phyloP scores from a whole-genome alignment of 2,329 filamentous ascomycete genomes.

The Escovopsis sp. region DNA sequence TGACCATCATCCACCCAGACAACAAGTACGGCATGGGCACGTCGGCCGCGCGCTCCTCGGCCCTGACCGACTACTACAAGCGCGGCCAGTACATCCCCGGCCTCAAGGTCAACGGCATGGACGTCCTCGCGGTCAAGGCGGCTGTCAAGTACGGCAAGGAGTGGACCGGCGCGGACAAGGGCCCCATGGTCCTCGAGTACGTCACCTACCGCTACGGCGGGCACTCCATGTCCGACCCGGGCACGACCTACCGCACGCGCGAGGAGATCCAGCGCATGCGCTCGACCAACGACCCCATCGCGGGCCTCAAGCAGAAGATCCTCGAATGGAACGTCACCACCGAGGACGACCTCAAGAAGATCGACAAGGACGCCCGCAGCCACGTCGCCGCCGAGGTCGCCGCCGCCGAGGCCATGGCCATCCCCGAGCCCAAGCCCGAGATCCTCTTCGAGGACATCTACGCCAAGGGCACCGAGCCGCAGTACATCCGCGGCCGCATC shows the following conservation, averaged over 20 bases:
- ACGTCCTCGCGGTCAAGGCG: constrained; percentile 93
- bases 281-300: constrained; percentile 95
- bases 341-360: constrained; percentile 89
- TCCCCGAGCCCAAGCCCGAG: constrained; percentile 62
- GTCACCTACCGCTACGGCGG: constrained; percentile 99
- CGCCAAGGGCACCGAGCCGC: constrained; percentile 72
- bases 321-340: constrained; percentile 84
- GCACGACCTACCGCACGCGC: constrained; percentile 96
- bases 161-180: constrained; percentile 69
- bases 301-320: constrained; percentile 94
- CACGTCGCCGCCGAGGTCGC: constrained; percentile 84
- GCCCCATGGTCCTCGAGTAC: constrained; percentile 93
- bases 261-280: constrained; percentile 99
- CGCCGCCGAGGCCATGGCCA: constrained; percentile 73
- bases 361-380: constrained; percentile 85
- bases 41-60: constrained; percentile 81
- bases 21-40: constrained; percentile 99
- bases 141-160: constrained; percentile 90
- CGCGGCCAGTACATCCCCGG: constrained; percentile 98
- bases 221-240: constrained; percentile 99
- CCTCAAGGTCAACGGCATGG: constrained; percentile 99
- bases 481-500: constrained; percentile 75
- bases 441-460: constrained; percentile 97
- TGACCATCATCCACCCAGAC: constrained; percentile 40
- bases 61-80: constrained; percentile 99